Evolutionary conservation across 2,329 filamentous ascomycete species (phyloP).

Genomic region (Calonectria montana): DNA sequence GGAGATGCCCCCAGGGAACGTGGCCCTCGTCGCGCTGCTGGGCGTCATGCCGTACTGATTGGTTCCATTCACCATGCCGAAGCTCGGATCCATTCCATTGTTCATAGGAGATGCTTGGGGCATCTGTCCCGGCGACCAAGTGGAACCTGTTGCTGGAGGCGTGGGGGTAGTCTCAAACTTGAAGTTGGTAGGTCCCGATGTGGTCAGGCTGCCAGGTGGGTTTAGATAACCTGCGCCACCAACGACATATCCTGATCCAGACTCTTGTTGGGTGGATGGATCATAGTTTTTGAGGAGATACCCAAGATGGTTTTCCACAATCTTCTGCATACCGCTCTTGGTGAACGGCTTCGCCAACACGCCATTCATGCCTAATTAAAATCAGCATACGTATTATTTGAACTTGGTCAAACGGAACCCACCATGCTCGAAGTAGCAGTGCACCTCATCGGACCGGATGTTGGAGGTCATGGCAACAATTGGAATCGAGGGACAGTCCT

Average conservation of each 20-base stretch:
- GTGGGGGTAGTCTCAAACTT: constrained; percentile 70
- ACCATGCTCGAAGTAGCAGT: constrained; percentile 98
- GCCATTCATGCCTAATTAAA: constrained; percentile 88
- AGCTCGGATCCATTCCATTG: constrained; percentile 57
- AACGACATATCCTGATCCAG: constrained; percentile 49
- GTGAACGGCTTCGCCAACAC: constrained; percentile 98
- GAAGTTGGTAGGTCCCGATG: constrained; percentile 39
- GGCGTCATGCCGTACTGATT: constrained; percentile 52
- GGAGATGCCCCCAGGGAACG: constrained; percentile 39
- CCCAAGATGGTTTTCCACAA: constrained; percentile 90
- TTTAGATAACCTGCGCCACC: constrained; percentile 50
- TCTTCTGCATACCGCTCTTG: constrained; percentile 82
- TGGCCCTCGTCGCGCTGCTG: constrained; percentile 44
- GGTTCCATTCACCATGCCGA: constrained; percentile 58
- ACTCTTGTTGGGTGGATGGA: constrained; percentile 58
- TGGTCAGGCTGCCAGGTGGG: constrained; percentile 43
- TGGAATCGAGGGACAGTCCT: constrained; percentile 83
- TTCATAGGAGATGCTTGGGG: constrained; percentile 60
- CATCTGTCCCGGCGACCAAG: constrained; percentile 64
- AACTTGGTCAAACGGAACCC: constrained; percentile 50
- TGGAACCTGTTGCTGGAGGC: constrained; percentile 61
- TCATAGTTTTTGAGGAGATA: constrained; percentile 77
- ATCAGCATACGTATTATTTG: constrained; percentile 33
- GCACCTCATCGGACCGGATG: constrained; percentile 94
- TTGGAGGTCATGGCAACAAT: constrained; percentile 99